Percentiles rank a stretch among this genome's conserved stretches.
Conservation (phyloP, 2,329 filamentous ascomycete genomes). For the Metarhizium rileyi region DNA sequence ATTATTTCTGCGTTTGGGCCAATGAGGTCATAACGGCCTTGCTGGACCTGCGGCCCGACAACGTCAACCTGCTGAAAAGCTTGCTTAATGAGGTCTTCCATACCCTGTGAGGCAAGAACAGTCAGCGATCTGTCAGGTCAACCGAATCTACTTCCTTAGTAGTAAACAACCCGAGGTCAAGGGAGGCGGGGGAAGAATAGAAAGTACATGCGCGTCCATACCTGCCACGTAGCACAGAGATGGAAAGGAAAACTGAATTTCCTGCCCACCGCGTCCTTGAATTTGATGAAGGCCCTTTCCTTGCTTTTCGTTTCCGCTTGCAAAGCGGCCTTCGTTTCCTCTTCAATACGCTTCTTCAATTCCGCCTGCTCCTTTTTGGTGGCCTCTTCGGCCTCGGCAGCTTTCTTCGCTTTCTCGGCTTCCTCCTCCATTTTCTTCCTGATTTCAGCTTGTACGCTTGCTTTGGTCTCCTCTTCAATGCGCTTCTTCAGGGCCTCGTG, state of each 20-base stretch:
- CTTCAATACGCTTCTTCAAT: constrained; percentile 45
- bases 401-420: constrained; percentile 25
- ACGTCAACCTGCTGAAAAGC: constrained; percentile 71
- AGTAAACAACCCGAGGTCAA: neutral
- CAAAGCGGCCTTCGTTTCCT: constrained; percentile 40
- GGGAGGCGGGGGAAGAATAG: neutral
- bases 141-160: neutral
- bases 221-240: constrained; percentile 73
- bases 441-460: constrained; percentile 36
- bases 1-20: constrained; percentile 77
- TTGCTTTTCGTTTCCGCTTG: constrained; percentile 41
- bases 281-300: constrained; percentile 68
- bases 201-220: constrained; percentile 30
- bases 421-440: constrained; percentile 34
- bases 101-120: constrained; percentile 46
- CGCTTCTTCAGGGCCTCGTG: constrained; percentile 53
- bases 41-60: constrained; percentile 64
- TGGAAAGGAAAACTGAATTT: constrained; percentile 91
- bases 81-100: constrained; percentile 80
- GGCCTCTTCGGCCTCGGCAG: constrained; percentile 31
- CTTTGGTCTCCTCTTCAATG: constrained; percentile 45
- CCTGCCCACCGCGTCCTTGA: constrained; percentile 83
- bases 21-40: constrained; percentile 71
- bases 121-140: constrained; percentile 5
- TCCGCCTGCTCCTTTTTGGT: constrained; percentile 50